Evolutionary conservation across 306 rosid genomes (phyloP).

Genomic region (Lotus japonicus): DNA sequence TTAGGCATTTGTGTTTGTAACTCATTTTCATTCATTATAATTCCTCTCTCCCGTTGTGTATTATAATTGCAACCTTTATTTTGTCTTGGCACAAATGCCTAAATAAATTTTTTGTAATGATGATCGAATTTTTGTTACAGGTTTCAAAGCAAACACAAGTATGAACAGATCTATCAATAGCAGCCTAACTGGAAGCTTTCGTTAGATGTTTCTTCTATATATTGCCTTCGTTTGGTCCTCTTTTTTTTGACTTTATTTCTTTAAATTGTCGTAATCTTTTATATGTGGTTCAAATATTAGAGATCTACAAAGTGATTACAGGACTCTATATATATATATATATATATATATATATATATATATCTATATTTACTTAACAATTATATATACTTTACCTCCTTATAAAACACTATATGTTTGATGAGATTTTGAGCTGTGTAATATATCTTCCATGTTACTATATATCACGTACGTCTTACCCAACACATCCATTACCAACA

Average conservation of each 20-base stretch:
- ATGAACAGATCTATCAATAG: conserved; percentile 12
- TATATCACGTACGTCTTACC: no score
- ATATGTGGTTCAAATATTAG: conserved; percentile 21
- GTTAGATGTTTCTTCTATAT: conserved; percentile 14
- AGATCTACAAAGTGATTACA: conserved; percentile 34
- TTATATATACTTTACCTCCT: conserved; percentile 4
- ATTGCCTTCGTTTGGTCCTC: background rate
- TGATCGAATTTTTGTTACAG: conserved; percentile 27
- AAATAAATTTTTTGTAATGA: background rate
- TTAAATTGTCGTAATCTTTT: background rate
- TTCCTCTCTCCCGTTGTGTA: no score
- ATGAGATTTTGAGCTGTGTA: no score
- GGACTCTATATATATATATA: no score
- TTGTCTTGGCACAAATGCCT: no score
- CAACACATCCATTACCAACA: no score
- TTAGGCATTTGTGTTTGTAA: no score
- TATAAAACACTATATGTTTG: background rate
- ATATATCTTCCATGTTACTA: no score
- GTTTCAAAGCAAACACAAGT: conserved; percentile 44
- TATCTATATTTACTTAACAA: conserved; percentile 12
- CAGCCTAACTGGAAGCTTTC: conserved; percentile 25
- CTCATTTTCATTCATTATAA: no score
- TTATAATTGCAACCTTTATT: background rate
- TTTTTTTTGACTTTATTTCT: background rate
- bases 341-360: no score